Evolutionary conservation across 108 stramenopile species (phyloP).

Genomic region (Cyclostephanos tholiformis): DNA sequence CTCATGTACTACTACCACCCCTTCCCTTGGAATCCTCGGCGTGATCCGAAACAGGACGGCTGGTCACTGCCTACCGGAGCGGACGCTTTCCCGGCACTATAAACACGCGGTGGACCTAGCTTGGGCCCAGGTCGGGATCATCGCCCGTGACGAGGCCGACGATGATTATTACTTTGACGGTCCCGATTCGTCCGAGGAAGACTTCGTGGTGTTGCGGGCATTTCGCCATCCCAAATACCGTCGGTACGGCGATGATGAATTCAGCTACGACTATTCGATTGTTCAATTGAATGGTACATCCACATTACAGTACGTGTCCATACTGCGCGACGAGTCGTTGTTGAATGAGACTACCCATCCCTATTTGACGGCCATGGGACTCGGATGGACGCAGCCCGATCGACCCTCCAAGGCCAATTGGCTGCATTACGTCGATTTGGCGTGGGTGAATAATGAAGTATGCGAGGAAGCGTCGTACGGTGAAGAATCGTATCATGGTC

Average conservation of each 20-base stretch:
- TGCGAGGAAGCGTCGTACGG: constrained; percentile 8
- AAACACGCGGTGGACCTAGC: background rate
- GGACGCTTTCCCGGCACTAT: background rate
- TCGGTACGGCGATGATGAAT: constrained; percentile 19
- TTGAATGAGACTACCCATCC: constrained; percentile 6
- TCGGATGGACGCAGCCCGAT: constrained; percentile 11
- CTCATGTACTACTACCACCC: too few species aligned
- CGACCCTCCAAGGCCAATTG: constrained; percentile 9
- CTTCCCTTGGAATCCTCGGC: background rate
- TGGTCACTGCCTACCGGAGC: background rate
- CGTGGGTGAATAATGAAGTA: constrained; percentile 8
- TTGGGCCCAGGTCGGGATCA: background rate
- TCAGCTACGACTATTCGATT: constrained; percentile 18
- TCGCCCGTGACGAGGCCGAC: background rate
- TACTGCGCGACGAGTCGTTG: background rate
- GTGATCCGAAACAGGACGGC: background rate
- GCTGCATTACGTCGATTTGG: constrained; percentile 24
- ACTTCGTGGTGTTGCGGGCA: background rate
- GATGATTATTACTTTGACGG: background rate
- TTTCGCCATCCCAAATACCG: constrained; percentile 4
- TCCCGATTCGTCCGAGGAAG: background rate
- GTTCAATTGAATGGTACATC: constrained; percentile 19
- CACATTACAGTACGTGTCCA: background rate
- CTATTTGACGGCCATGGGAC: constrained; percentile 20
- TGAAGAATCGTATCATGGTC: constrained; percentile 15